These are phyloP conservation scores for Trichosporon coremiiforme DNA, from an alignment of 1,284 basidiomycete genomes.

Conservation along the genomic window DNA sequence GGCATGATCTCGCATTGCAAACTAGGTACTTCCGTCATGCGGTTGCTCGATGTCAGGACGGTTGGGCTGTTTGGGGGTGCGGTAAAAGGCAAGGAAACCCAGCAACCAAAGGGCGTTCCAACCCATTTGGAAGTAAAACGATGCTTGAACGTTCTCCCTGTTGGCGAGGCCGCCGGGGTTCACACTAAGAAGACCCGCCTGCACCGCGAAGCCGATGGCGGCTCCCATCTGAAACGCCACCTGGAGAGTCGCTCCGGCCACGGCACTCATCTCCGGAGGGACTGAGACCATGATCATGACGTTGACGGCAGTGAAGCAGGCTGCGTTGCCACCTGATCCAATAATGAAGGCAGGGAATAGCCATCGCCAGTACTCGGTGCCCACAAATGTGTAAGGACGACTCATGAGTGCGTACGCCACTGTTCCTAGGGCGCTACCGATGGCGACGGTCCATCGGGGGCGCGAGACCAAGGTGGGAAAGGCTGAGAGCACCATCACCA, in stretches of 20 bases:
- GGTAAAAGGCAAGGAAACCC: slow-evolving; percentile 42
- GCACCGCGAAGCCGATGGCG: slow-evolving; percentile 46
- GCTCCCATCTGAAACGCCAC: slow-evolving; percentile 48
- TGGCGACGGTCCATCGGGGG: slow-evolving; percentile 37
- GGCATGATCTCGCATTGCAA: too few relatives aligned
- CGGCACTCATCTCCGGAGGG: slow-evolving; percentile 44
- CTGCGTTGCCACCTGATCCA: slow-evolving; percentile 40
- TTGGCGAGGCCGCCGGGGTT: slow-evolving; percentile 42
- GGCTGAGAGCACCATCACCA: slow-evolving; percentile 27
- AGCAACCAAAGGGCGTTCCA: slow-evolving; percentile 47
- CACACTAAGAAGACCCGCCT: slow-evolving; percentile 50
- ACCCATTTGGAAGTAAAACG: slow-evolving; percentile 49
- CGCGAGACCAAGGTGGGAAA: slow-evolving; percentile 32
- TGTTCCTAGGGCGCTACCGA: slow-evolving; percentile 34
- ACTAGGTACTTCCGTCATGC: too few relatives aligned
- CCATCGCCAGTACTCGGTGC: slow-evolving; percentile 48
- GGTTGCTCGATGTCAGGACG: neutral
- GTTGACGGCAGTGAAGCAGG: slow-evolving; percentile 35
- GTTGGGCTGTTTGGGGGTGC: slow-evolving; percentile 30
- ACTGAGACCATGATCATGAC: slow-evolving; percentile 48
- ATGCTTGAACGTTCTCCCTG: slow-evolving; percentile 41
- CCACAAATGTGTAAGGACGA: slow-evolving; percentile 25
- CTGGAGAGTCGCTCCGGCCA: slow-evolving; percentile 52
- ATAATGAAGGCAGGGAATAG: slow-evolving; percentile 44
- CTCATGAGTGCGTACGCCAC: slow-evolving; percentile 38